Conservation (phyloP, 2,329 filamentous ascomycete species). For the Beauveria asiatica region DNA sequence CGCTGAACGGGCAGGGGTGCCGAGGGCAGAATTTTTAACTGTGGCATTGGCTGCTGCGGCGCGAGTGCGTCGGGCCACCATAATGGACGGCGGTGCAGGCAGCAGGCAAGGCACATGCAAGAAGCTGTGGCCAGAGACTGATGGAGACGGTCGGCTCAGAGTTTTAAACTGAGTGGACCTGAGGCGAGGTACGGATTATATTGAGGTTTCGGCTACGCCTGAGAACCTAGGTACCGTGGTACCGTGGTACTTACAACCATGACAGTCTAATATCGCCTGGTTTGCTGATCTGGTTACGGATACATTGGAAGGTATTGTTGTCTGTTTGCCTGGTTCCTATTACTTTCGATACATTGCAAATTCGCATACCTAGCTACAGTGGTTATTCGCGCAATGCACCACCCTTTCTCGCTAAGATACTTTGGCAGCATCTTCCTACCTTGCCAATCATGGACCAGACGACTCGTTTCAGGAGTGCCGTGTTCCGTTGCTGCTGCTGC, state of each 20-base stretch:
- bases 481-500: background rate
- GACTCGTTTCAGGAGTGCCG: background rate
- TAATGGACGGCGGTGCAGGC: background rate
- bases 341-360: no score
- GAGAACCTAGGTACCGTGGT: background rate
- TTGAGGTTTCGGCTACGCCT: background rate
- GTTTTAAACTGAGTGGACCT: constrained; percentile 1
- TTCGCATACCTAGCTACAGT: no score
- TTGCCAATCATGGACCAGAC: background rate
- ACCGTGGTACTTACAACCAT: no score
- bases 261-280: no score
- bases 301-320: no score
- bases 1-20: background rate
- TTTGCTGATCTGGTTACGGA: no score
- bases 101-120: constrained; percentile 1
- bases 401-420: no score
- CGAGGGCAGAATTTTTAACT: constrained; percentile 2
- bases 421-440: background rate
- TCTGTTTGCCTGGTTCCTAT: no score
- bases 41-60: background rate
- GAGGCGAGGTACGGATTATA: background rate
- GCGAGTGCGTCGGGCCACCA: background rate
- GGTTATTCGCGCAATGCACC: no score
- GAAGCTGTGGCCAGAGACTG: background rate
- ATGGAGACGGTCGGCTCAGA: constrained; percentile 1